Conservation (phyloP, 371 early-diverging fungal genomes). For the Circinella minor region DNA sequence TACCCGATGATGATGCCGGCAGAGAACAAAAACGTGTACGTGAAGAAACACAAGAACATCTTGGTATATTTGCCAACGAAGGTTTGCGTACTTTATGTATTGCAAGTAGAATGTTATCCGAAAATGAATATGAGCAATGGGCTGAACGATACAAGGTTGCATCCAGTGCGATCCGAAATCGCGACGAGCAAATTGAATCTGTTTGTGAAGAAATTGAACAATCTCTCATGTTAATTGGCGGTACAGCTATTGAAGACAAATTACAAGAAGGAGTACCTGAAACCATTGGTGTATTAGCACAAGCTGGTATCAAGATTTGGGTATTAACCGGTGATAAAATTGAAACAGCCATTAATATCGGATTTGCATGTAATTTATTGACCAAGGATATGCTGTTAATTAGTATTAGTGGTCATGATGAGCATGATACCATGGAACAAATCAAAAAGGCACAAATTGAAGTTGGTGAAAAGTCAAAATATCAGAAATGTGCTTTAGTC, state of each 20-base stretch:
- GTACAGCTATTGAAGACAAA: slow-evolving; percentile 92
- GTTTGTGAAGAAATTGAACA: slow-evolving; percentile 87
- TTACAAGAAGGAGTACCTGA: slow-evolving; percentile 95
- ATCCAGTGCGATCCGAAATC: slow-evolving; percentile 77
- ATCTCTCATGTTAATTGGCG: slow-evolving; percentile 74
- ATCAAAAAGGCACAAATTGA: slow-evolving; percentile 39
- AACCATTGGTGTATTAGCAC: slow-evolving; percentile 84
- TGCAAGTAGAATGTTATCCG: slow-evolving; percentile 77
- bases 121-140: slow-evolving; percentile 84
- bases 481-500: slow-evolving; percentile 70
- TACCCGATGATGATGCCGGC: slow-evolving; percentile 43
- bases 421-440: slow-evolving; percentile 67
- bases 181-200: slow-evolving; percentile 80
- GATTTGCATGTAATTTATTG: slow-evolving; percentile 85
- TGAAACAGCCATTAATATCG: slow-evolving; percentile 98
- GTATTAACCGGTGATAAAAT: slow-evolving; percentile 99
- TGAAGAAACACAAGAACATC: slow-evolving; percentile 42
- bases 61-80: slow-evolving; percentile 84
- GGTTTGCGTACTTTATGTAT: slow-evolving; percentile 91
- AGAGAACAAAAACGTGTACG: slow-evolving; percentile 46
- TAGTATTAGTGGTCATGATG: slow-evolving; percentile 69
- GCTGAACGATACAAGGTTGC: slow-evolving; percentile 77
- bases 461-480: slow-evolving; percentile 34
- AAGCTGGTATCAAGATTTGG: slow-evolving; percentile 95
- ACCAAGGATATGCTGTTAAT: slow-evolving; percentile 69